These are phyloP conservation scores for Lipomyces orientalis DNA, from an alignment of 805 yeast species.

Conservation along the genomic window DNA sequence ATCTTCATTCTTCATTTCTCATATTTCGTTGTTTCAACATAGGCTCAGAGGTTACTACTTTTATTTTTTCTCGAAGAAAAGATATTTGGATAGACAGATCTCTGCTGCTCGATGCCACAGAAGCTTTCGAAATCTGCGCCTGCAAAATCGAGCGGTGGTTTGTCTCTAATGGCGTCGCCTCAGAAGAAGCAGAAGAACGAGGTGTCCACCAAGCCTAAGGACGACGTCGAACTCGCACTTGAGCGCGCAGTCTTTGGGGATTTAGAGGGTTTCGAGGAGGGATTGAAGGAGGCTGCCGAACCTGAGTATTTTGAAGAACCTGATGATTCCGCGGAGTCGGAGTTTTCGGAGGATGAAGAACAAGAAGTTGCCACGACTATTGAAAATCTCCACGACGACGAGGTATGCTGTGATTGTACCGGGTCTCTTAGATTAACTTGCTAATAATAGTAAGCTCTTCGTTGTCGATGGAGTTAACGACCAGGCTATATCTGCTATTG, in stretches of 20 bases:
- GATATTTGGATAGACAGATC: neutral
- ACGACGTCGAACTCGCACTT: constrained; percentile 77
- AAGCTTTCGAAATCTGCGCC: constrained; percentile 22
- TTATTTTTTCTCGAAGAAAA: neutral
- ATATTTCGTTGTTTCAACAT: neutral
- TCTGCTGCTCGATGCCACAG: constrained; percentile 5
- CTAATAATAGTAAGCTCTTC: constrained; percentile 18
- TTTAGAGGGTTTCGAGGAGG: constrained; percentile 68
- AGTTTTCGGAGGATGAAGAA: constrained; percentile 19
- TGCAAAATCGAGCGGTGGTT: constrained; percentile 16
- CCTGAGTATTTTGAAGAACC: constrained; percentile 32
- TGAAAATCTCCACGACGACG: constrained; percentile 34
- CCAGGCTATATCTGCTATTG: constrained; percentile 19
- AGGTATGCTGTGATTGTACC: constrained; percentile 5
- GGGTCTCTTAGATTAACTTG: neutral
- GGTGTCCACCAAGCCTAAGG: constrained; percentile 53
- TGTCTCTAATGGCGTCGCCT: constrained; percentile 17
- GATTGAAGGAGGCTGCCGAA: constrained; percentile 57
- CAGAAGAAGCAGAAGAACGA: constrained; percentile 19
- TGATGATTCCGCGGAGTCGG: constrained; percentile 18
- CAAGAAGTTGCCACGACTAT: constrained; percentile 24
- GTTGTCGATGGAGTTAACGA: constrained; percentile 42
- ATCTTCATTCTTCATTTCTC: neutral
- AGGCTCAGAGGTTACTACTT: neutral
- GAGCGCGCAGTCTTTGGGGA: constrained; percentile 93